Percentiles rank a stretch among this genome's conserved stretches.
phyloP scores from a whole-genome alignment of 495 filamentous ascomycete genomes.

The Penicillium egyptiacum region DNA sequence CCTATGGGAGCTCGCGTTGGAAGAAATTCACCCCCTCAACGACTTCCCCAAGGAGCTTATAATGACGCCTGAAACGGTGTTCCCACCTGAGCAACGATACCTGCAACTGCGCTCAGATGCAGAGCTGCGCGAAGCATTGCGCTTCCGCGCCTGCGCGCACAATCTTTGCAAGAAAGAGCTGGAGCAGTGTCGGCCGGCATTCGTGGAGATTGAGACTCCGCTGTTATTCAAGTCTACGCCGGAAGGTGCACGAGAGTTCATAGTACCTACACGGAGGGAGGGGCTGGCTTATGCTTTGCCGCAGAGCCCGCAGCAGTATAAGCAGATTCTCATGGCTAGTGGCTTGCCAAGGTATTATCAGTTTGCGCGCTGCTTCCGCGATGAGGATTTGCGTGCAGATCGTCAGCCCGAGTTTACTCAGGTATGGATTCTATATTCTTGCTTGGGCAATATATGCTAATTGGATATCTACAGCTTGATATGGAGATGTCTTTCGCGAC shows the following conservation, averaged over 20 bases:
- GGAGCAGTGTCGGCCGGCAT: conserved; percentile 43
- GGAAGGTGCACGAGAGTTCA: conserved; percentile 90
- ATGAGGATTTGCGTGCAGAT: conserved; percentile 91
- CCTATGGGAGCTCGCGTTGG: conserved; percentile 60
- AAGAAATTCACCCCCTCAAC: conserved; percentile 68
- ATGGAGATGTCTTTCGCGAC: conserved; percentile 85
- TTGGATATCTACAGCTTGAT: conserved; percentile 62
- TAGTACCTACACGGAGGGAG: conserved; percentile 80
- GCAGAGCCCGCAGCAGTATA: conserved; percentile 97
- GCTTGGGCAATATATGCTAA: conserved; percentile 4
- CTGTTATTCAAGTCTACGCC: conserved; percentile 96
- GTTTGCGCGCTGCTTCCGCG: conserved; percentile 91
- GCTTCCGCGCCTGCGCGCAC: conserved; percentile 55
- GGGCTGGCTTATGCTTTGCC: conserved; percentile 86
- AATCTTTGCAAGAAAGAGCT: conserved; percentile 55
- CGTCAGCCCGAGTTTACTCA: conserved; percentile 97
- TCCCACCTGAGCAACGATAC: conserved; percentile 72
- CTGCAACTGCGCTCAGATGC: conserved; percentile 76
- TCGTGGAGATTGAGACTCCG: conserved; percentile 86
- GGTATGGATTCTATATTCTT: conserved; percentile 44
- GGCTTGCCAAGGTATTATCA: conserved; percentile 83
- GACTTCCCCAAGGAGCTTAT: conserved; percentile 74
- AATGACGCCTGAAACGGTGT: conserved; percentile 66
- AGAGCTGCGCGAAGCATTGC: conserved; percentile 60
- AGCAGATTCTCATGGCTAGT: conserved; percentile 95